These are phyloP conservation scores for Trichoderma sp. DNA, from an alignment of 2,329 filamentous ascomycete genomes.

Conservation along the genomic window DNA sequence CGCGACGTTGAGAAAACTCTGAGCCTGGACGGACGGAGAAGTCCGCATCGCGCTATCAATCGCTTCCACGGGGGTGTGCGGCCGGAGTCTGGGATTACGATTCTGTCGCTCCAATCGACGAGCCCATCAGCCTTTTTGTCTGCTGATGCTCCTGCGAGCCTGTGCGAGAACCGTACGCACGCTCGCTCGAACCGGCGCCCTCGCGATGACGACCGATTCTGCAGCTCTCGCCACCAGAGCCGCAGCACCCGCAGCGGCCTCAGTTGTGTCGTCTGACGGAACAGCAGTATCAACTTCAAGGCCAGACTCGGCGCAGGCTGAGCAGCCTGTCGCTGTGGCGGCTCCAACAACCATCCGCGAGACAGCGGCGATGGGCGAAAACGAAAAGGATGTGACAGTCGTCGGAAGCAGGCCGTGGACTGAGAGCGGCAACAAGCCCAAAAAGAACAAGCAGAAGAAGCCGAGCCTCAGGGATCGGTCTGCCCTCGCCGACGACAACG, in stretches of 20 bases:
- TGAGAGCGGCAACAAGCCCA: slow-evolving; percentile 7
- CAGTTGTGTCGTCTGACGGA: not conserved
- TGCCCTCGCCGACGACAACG: slow-evolving; percentile 32
- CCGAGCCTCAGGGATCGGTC: slow-evolving; percentile 19
- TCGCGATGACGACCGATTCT: slow-evolving; percentile 29
- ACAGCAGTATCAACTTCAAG: not conserved
- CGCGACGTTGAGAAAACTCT: slow-evolving; percentile 3
- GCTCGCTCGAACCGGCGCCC: slow-evolving; percentile 22
- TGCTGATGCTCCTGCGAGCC: slow-evolving; percentile 31
- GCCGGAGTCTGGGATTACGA: not conserved
- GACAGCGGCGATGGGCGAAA: not conserved
- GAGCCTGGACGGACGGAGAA: slow-evolving; percentile 11
- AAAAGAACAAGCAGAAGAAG: slow-evolving; percentile 19
- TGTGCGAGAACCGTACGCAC: slow-evolving; percentile 30
- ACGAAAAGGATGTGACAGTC: not conserved
- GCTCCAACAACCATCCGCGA: no score
- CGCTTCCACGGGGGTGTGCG: not conserved
- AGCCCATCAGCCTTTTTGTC: not conserved
- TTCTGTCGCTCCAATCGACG: not conserved
- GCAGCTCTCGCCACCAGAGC: slow-evolving; percentile 20
- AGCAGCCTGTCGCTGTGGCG: not conserved
- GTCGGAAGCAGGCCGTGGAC: not conserved
- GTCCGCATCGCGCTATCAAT: not conserved
- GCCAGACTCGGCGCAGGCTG: not conserved
- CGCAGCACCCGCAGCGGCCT: slow-evolving; percentile 25